Base-by-base conservation (phyloP, 2,329 filamentous ascomycete genomes). In the Aspergillus sp. region DNA sequence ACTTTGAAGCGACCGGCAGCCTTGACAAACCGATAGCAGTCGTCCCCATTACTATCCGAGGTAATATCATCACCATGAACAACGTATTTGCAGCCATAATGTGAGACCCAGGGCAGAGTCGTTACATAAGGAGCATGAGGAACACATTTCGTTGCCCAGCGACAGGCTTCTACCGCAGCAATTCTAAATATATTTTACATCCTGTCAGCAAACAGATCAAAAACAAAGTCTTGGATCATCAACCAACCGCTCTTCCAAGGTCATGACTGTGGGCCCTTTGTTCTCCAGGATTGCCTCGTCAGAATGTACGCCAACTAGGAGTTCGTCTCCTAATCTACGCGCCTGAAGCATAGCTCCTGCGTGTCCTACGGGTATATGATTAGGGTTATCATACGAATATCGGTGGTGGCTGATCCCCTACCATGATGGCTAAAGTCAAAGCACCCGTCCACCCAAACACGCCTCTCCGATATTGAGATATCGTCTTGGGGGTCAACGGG, bases 351-450 rank as follows among this genome's bases (percentile, higher is more conserved):
- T 96, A 64, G 95, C 95, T 60, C 95, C 95, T 5, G 95, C 95
- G 80, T 99, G 95, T 68, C 95, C 90, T 93, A 68, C 52, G 56
- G 5, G 21, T 54, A 57, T 56, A 46, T 47, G 14, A 41, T 57
- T 44, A 51, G 35, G 40, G 53, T 31, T 33, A 35, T 23, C 23
- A 39, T 52, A 51, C 23, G 39, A 52, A 44, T 23, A 43, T 21
- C 7, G 15, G 39, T 21, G 17, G 14, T 33, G 25, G 17, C 14
- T 27, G 23, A 51, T 39, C 44, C 45, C 79, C 65, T 76, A 91
- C 90, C 95, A 74, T 98, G 95, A 75, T 99, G 95, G 78, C 93
- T 96, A 78, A 99, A 99, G 80, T 99, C 95, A 79, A 97, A 99
- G 82, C 95, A 99, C 62, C 95, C 95, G 74, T 99, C 95, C 25